Conservation (phyloP, 2,329 filamentous ascomycete species). For the Westerdykella aurantiaca region DNA sequence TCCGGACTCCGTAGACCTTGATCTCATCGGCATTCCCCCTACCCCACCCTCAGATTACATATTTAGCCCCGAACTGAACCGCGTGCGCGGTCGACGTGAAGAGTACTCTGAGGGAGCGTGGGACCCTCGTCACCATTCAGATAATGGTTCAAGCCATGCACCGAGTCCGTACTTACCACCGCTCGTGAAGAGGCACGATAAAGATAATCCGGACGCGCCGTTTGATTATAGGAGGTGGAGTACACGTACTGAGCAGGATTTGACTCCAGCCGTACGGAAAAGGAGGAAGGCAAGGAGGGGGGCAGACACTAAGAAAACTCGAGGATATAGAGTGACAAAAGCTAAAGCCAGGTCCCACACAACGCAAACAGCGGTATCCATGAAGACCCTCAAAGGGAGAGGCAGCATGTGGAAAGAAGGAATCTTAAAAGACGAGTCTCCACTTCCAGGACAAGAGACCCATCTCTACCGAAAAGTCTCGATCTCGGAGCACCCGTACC, state of each 20-base stretch:
- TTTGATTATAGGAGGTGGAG: constrained; percentile 7
- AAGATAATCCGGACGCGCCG: constrained; percentile 5
- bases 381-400: no score
- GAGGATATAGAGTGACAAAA: neutral
- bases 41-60: constrained; percentile 1
- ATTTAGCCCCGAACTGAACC: neutral
- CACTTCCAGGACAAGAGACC: no score
- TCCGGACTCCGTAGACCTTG: no score
- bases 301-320: no score
- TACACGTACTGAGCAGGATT: constrained; percentile 3
- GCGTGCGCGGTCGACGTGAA: neutral
- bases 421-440: no score
- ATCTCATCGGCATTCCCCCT: no score
- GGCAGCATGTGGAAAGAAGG: no score
- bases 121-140: neutral
- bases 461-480: no score
- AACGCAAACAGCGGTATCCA: no score
- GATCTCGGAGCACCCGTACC: no score
- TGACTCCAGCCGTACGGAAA: constrained; percentile 2
- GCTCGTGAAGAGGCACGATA: neutral
- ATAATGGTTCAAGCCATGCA: constrained; percentile 2
- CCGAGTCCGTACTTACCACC: constrained; percentile 5
- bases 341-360: neutral
- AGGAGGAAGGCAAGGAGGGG: constrained; percentile 1
- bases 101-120: constrained; percentile 2